Evolutionary conservation across 2,329 filamentous ascomycete species (phyloP).

Genomic region (Rutstroemia sp.): DNA sequence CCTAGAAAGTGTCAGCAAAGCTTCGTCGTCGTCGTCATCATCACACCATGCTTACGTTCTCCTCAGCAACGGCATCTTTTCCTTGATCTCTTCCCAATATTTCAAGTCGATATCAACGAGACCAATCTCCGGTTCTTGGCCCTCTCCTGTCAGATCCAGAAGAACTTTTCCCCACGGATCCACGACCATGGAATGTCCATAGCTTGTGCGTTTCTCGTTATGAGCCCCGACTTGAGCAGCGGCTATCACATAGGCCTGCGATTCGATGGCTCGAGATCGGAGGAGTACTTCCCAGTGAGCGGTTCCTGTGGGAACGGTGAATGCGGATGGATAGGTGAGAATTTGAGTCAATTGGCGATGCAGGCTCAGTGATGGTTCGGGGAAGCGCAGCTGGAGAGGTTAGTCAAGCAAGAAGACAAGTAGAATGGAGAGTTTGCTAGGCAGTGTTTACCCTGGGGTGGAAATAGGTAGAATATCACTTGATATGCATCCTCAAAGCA

Average conservation of each 20-base stretch:
- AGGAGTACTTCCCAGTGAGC: conserved; percentile 83
- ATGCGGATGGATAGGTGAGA: conserved; percentile 82
- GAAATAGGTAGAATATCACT: no score
- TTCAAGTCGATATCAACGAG: conserved; percentile 48
- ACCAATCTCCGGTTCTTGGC: conserved; percentile 35
- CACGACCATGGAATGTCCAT: conserved; percentile 79
- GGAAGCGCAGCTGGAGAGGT: conserved; percentile 57
- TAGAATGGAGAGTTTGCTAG: neutral
- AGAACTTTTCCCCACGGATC: conserved; percentile 80
- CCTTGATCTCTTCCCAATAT: conserved; percentile 43
- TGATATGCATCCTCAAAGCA: no score
- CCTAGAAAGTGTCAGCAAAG: conserved; percentile 10
- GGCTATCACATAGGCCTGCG: conserved; percentile 79
- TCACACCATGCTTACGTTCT: conserved; percentile 30
- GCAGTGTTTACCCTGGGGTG: no score
- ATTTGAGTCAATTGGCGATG: conserved; percentile 63
- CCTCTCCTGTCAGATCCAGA: conserved; percentile 50
- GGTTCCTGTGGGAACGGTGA: conserved; percentile 76
- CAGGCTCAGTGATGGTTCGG: conserved; percentile 65
- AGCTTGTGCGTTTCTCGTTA: conserved; percentile 71
- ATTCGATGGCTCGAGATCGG: conserved; percentile 77
- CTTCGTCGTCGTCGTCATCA: neutral
- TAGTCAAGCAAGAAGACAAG: neutral
- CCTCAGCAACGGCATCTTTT: conserved; percentile 49
- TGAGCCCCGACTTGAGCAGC: conserved; percentile 73